These are phyloP conservation scores for Huntiella bhutanensis DNA, from an alignment of 2,329 filamentous ascomycete genomes.

Conservation along the genomic window DNA sequence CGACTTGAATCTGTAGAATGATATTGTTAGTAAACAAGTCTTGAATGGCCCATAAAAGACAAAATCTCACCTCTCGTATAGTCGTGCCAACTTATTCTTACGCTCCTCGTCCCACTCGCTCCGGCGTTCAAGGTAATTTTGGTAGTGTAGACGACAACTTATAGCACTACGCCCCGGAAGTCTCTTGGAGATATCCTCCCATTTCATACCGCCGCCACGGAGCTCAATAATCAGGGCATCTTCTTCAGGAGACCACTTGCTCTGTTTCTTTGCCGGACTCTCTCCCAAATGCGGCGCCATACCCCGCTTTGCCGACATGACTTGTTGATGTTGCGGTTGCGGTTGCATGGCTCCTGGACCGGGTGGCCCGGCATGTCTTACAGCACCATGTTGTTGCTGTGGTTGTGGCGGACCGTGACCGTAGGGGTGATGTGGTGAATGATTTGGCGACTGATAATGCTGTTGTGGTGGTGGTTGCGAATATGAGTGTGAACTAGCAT, in stretches of 20 bases:
- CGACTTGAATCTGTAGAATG: slow-evolving; percentile 60
- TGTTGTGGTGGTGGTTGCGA: neutral
- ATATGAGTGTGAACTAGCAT: neutral
- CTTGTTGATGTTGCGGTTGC: slow-evolving; percentile 14
- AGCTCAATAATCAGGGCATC: slow-evolving; percentile 88
- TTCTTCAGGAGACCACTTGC: slow-evolving; percentile 89
- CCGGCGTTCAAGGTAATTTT: slow-evolving; percentile 86
- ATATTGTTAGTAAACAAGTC: slow-evolving; percentile 8
- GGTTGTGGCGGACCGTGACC: neutral
- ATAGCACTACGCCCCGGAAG: slow-evolving; percentile 83
- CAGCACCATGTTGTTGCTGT: neutral
- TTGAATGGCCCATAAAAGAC: neutral
- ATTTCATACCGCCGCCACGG: slow-evolving; percentile 83
- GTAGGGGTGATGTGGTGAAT: slow-evolving; percentile 1
- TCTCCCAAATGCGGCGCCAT: slow-evolving; percentile 38
- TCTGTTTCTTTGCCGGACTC: slow-evolving; percentile 78
- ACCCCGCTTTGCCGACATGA: slow-evolving; percentile 23
- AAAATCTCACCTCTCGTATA: slow-evolving; percentile 71
- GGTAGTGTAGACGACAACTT: slow-evolving; percentile 84
- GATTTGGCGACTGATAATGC: neutral
- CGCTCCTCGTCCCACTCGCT: slow-evolving; percentile 95
- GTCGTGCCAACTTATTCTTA: slow-evolving; percentile 85
- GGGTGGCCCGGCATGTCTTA: slow-evolving; percentile 2
- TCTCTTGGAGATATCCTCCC: slow-evolving; percentile 91
- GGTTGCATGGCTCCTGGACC: neutral